Percentiles rank a stretch among this genome's conserved stretches.
phyloP scores from a whole-genome alignment of 768 basidiomycete species.

The Vararia minispora region DNA sequence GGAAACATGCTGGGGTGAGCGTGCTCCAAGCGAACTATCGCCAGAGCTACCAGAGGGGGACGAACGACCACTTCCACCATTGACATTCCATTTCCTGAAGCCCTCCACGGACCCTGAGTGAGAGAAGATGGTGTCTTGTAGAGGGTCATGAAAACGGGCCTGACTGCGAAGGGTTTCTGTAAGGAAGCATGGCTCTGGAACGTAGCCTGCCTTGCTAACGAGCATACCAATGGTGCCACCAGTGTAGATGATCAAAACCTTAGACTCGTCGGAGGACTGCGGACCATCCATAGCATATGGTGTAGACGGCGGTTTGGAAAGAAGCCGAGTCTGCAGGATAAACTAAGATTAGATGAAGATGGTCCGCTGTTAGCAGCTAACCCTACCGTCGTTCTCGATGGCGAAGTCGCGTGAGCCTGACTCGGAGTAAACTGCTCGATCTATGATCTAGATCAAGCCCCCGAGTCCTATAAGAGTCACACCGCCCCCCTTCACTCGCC shows the following conservation, averaged over 20 bases:
- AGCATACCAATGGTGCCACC: constrained; percentile 91
- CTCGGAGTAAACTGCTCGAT: not conserved
- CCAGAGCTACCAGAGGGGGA: constrained; percentile 15
- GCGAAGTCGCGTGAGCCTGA: not conserved
- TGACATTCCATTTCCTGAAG: constrained; percentile 63
- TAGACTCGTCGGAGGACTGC: constrained; percentile 52
- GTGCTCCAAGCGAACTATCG: constrained; percentile 13
- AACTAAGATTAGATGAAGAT: not conserved
- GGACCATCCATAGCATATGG: constrained; percentile 32
- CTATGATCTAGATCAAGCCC: no score
- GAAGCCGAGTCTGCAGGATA: not conserved
- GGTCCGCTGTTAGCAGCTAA: no score
- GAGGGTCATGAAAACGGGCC: constrained; percentile 85
- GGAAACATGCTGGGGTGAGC: constrained; percentile 29
- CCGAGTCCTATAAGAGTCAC: not conserved
- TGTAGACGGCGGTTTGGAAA: not conserved
- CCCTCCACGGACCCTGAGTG: constrained; percentile 69
- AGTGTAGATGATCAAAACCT: constrained; percentile 83
- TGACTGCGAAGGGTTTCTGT: constrained; percentile 77
- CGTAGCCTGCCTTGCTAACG: constrained; percentile 62
- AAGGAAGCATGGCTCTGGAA: constrained; percentile 80
- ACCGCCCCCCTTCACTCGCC: constrained; percentile 7
- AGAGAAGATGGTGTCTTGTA: constrained; percentile 78
- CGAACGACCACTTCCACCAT: constrained; percentile 48
- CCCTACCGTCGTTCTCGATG: no score